Evolutionary conservation across 345 rosid species (phyloP).

Genomic region (Isatis tinctoria): DNA sequence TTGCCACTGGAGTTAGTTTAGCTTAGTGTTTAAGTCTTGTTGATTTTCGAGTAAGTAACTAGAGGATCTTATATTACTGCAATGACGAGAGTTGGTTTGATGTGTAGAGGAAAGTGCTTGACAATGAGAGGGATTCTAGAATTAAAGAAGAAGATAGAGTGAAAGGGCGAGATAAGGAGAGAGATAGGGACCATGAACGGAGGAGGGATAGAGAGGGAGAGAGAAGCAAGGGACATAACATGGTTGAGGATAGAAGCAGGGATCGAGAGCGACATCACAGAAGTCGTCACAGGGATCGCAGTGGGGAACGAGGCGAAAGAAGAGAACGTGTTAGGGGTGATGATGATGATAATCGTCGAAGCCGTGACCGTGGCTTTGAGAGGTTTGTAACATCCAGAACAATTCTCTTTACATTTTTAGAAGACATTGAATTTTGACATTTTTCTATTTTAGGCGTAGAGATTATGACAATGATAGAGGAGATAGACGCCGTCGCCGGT

Average conservation of each 20-base stretch:
- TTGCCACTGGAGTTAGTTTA: neutral
- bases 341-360: constrained; percentile 49
- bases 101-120: constrained; percentile 50
- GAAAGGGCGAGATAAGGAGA: constrained; percentile 39
- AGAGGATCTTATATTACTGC: neutral
- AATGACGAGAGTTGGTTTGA: neutral
- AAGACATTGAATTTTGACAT: neutral
- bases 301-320: constrained; percentile 57
- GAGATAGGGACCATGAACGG: constrained; percentile 19
- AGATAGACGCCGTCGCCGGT: constrained; percentile 51
- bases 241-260: neutral
- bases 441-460: constrained; percentile 41
- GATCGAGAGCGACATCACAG: constrained; percentile 46
- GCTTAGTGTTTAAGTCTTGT: neutral
- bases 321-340: constrained; percentile 68
- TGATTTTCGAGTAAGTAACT: neutral
- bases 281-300: constrained; percentile 46
- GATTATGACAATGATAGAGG: constrained; percentile 60
- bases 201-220: constrained; percentile 30
- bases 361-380: constrained; percentile 47
- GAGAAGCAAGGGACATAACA: constrained; percentile 29
- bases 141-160: constrained; percentile 46
- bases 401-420: neutral
- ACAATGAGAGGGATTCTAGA: constrained; percentile 50
- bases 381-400: constrained; percentile 38